phyloP scores from a whole-genome alignment of 2,329 filamentous ascomycete genomes.

The Calonectria pseudoreteaudii region DNA sequence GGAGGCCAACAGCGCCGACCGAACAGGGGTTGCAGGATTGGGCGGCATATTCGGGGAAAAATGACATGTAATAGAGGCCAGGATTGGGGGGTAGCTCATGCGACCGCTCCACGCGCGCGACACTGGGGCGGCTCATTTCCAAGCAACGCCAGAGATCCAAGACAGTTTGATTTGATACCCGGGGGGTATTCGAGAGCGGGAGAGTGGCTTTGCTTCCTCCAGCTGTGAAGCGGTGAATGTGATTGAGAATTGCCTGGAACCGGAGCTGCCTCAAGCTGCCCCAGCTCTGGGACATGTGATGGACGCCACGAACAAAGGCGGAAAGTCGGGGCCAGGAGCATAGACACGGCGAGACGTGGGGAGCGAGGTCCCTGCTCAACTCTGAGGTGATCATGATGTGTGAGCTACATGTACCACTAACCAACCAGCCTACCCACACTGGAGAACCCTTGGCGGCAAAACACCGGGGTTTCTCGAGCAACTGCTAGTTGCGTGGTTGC shows the following conservation, averaged over 20 bases:
- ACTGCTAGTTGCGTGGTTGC: neutral
- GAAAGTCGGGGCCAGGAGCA: conserved; percentile 4
- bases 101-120: conserved; percentile 39
- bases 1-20: conserved; percentile 11
- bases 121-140: conserved; percentile 36
- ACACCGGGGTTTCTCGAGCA: neutral
- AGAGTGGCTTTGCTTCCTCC: neutral
- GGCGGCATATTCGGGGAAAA: conserved; percentile 36
- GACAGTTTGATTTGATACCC: conserved; percentile 11
- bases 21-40: conserved; percentile 29
- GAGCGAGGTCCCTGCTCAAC: neutral
- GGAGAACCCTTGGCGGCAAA: neutral
- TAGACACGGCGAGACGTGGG: neutral
- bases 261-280: conserved; percentile 11
- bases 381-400: neutral
- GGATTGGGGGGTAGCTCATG: conserved; percentile 37
- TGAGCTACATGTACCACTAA: neutral
- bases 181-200: conserved; percentile 1
- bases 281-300: conserved; percentile 11
- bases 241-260: neutral
- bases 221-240: conserved; percentile 16
- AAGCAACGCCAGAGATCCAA: conserved; percentile 20
- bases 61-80: conserved; percentile 39
- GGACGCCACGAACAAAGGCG: conserved; percentile 9
- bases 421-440: neutral